phyloP scores from a whole-genome alignment of 75 land plant species.

The Isoetes taiwanensis region DNA sequence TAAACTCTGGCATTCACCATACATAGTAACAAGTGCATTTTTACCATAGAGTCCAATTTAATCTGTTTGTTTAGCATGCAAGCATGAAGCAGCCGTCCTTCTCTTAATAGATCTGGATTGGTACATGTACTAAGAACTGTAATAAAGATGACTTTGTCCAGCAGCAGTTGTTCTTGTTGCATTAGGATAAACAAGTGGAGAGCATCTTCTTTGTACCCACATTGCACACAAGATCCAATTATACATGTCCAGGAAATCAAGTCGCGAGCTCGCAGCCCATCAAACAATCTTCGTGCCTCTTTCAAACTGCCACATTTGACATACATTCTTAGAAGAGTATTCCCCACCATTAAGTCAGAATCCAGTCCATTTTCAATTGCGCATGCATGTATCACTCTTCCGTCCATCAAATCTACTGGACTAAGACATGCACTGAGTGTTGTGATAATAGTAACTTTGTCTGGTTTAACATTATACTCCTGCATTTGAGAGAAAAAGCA shows the following conservation, averaged over 20 bases:
- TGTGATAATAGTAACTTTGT: conserved; percentile 17
- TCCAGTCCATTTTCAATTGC: conserved; percentile 16
- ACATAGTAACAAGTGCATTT: conserved; percentile 27
- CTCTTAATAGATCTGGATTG: background rate
- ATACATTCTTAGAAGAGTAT: conserved; percentile 28
- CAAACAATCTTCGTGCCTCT: conserved; percentile 17
- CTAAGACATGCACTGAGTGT: conserved; percentile 21
- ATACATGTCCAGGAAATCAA: conserved; percentile 34
- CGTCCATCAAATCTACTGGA: conserved; percentile 2
- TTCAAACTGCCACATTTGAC: conserved; percentile 29
- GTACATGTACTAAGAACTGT: conserved; percentile 22
- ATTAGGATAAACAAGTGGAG: conserved; percentile 22
- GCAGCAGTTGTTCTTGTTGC: conserved; percentile 21
- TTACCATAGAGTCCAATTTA: conserved; percentile 11
- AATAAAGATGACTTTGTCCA: conserved; percentile 19
- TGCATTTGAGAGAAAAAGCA: conserved; percentile 26
- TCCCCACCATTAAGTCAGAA: conserved; percentile 10
- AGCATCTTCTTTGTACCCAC: conserved; percentile 19
- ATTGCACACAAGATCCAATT: conserved; percentile 14
- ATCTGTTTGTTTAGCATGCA: conserved; percentile 11
- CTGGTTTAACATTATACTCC: conserved; percentile 16
- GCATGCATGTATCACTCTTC: conserved; percentile 21
- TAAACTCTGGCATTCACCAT: conserved; percentile 30
- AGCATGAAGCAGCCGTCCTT: conserved; percentile 23
- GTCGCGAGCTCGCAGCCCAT: conserved; percentile 14